phyloP scores from a whole-genome alignment of 2,329 filamentous ascomycete genomes.

The Neocucurbitaria cava region DNA sequence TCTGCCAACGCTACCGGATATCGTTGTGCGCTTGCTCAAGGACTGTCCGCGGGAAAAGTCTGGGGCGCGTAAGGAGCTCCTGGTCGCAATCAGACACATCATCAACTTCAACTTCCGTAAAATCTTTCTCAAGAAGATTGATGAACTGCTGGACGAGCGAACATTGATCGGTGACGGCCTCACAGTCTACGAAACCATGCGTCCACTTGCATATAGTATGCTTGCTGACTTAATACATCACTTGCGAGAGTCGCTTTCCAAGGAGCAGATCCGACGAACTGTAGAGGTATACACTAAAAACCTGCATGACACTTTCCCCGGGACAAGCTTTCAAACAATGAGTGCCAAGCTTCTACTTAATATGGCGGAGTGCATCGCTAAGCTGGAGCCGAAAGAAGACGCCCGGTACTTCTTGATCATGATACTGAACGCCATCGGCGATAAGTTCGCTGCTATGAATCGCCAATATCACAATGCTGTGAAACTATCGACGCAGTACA shows the following conservation, averaged over 20 bases:
- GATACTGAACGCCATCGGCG: conserved; percentile 96
- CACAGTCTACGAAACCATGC: conserved; percentile 95
- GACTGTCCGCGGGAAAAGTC: conserved; percentile 97
- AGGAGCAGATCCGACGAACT: conserved; percentile 92
- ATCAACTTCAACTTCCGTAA: conserved; percentile 99
- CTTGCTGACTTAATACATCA: conserved; percentile 97
- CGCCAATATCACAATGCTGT: conserved; percentile 93
- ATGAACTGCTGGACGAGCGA: conserved; percentile 90
- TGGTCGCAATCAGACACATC: conserved; percentile 96
- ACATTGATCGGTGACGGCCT: conserved; percentile 94
- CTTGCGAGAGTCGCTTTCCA: conserved; percentile 84
- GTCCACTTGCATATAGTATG: conserved; percentile 97
- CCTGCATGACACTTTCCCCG: conserved; percentile 92
- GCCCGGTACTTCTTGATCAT: conserved; percentile 95
- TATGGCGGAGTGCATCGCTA: conserved; percentile 97
- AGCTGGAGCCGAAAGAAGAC: conserved; percentile 90
- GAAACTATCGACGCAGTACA: conserved; percentile 83
- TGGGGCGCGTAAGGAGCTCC: conserved; percentile 87
- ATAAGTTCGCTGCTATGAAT: conserved; percentile 99
- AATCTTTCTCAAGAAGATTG: conserved; percentile 93
- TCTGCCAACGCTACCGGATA: conserved; percentile 80
- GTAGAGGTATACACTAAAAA: conserved; percentile 98
- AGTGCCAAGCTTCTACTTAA: conserved; percentile 96
- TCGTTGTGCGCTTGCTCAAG: conserved; percentile 88
- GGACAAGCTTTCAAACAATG: conserved; percentile 99